Evolutionary conservation across 2,329 filamentous ascomycete species (phyloP).

Genomic region (Verticillium nubilum): DNA sequence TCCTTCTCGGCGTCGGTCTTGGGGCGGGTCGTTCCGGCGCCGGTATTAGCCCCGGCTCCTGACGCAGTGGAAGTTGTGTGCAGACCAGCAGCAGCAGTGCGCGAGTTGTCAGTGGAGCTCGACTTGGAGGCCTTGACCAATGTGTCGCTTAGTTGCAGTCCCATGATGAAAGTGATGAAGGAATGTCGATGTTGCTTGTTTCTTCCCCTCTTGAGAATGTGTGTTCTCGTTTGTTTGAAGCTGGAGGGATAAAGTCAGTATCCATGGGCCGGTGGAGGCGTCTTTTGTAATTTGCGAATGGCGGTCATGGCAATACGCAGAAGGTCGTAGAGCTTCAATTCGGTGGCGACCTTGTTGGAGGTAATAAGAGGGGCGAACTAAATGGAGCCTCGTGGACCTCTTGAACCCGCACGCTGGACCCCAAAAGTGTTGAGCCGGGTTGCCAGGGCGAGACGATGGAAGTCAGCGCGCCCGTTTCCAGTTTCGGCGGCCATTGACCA

Average conservation of each 20-base stretch:
- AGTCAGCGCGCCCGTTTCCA: background rate
- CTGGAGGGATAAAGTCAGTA: background rate
- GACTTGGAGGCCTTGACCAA: background rate
- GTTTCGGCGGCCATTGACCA: background rate
- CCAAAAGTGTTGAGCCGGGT: background rate
- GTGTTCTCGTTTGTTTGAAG: too few species aligned
- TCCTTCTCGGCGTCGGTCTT: constrained; percentile 45
- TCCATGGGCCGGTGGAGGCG: background rate
- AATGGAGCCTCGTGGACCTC: too few species aligned
- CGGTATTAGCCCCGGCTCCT: constrained; percentile 43
- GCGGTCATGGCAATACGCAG: background rate
- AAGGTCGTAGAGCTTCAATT: background rate
- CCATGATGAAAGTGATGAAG: constrained; percentile 17
- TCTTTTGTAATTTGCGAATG: constrained; percentile 8
- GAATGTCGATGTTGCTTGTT: background rate
- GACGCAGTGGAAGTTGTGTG: constrained; percentile 14
- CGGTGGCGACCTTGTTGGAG: background rate
- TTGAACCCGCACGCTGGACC: too few species aligned
- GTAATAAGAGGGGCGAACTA: background rate
- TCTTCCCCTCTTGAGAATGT: too few species aligned
- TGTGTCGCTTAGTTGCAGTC: constrained; percentile 15
- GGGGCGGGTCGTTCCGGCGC: constrained; percentile 37
- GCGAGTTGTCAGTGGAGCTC: background rate
- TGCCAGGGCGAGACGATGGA: background rate
- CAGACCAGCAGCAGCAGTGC: background rate